Conservation (phyloP, 805 yeast genomes). For the Wickerhamiella azymoides region DNA sequence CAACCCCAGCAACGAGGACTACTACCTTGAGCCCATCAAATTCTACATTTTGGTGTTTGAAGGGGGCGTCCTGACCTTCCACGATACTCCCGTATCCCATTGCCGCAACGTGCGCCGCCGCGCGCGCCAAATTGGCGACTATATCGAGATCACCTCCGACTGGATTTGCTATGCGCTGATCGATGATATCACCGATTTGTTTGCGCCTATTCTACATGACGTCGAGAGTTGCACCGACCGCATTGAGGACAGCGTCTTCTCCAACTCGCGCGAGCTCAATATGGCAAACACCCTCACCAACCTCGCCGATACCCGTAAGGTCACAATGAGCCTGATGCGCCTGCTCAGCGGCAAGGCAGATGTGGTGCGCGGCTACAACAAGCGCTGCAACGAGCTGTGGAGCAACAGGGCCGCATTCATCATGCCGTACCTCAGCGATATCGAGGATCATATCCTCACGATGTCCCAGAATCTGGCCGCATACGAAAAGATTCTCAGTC, state of each 20-base stretch:
- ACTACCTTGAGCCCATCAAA: constrained; percentile 39
- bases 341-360: constrained; percentile 83
- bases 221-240: constrained; percentile 47
- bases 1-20: constrained; percentile 49
- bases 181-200: constrained; percentile 48
- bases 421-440: constrained; percentile 80
- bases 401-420: constrained; percentile 36
- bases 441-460: constrained; percentile 87
- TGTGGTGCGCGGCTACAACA: constrained; percentile 86
- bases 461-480: constrained; percentile 80
- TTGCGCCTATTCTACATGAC: constrained; percentile 42
- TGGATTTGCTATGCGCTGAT: constrained; percentile 52
- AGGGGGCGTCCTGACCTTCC: constrained; percentile 43
- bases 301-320: constrained; percentile 78
- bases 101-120: constrained; percentile 45
- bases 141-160: constrained; percentile 42
- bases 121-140: constrained; percentile 43
- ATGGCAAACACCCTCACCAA: constrained; percentile 31
- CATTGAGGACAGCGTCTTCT: constrained; percentile 65
- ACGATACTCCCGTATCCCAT: constrained; percentile 40
- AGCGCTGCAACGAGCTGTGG: constrained; percentile 49
- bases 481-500: constrained; percentile 78
- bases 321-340: constrained; percentile 83
- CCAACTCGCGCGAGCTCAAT: constrained; percentile 43
- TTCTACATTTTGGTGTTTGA: constrained; percentile 44